Percentiles rank a stretch among this genome's conserved stretches.
Evolutionary conservation across 306 rosid genomes (phyloP).

Genomic region (Malus orientalis): DNA sequence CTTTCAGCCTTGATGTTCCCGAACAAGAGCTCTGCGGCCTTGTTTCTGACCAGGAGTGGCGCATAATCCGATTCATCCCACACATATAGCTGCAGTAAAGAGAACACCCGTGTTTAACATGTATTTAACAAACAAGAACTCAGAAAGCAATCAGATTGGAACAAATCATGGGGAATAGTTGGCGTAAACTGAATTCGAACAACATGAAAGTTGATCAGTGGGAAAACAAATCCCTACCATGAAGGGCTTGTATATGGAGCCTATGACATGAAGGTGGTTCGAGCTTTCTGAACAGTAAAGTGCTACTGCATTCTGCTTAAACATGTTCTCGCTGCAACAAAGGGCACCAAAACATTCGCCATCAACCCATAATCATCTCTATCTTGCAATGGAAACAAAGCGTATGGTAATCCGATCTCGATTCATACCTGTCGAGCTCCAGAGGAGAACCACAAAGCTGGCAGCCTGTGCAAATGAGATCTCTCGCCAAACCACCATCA

Average conservation of each 20-base stretch:
- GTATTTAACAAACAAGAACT: neutral
- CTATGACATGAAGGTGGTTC: conserved; percentile 44
- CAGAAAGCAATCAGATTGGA: neutral
- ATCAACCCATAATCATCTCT: neutral
- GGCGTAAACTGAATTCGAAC: neutral
- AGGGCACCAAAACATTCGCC: conserved; percentile 12
- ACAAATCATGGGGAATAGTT: neutral
- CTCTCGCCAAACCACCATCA: conserved; percentile 38
- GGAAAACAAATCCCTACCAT: conserved; percentile 40
- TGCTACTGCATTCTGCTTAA: conserved; percentile 32
- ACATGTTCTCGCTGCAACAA: conserved; percentile 20
- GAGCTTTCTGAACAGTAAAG: conserved; percentile 57
- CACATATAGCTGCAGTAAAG: conserved; percentile 47
- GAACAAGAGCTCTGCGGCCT: conserved; percentile 71
- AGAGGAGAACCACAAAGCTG: conserved; percentile 67
- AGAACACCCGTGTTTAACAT: conserved; percentile 2
- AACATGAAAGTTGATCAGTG: too few species aligned
- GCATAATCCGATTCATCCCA: conserved; percentile 72
- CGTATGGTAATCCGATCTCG: neutral
- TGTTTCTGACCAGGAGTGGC: conserved; percentile 62
- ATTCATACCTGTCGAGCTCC: conserved; percentile 35
- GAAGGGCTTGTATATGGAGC: conserved; percentile 71
- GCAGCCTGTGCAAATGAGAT: conserved; percentile 80
- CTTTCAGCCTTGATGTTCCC: conserved; percentile 72
- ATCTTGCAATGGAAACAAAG: neutral